Base-by-base conservation (phyloP, 352 stramenopile genomes). In the Thraustochytrium sp. region DNA sequence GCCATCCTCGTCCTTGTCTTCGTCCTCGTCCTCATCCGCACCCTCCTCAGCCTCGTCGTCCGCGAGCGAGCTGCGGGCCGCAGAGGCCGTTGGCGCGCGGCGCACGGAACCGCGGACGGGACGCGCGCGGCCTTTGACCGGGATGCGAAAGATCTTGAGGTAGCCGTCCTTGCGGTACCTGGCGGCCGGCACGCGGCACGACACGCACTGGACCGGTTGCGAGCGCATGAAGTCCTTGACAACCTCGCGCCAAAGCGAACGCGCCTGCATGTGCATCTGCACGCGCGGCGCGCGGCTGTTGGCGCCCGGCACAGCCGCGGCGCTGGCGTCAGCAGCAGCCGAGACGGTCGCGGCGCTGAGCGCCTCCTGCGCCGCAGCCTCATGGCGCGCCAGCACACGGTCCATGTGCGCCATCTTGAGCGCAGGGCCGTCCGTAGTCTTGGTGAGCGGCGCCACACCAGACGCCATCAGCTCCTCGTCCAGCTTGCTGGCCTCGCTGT, bases 121-220 rank as follows among this genome's bases (percentile, higher is more conserved):
- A 31, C 11, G 8, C 18, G 8, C 82, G 26, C 40, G 21, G 23
- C n/a, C 13, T 76, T 68, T 78, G 48, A 83, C 59, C 29, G 89
- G 88, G 86, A 94, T 96, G 38, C 97, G 90, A 88, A 99, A 99
- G 77, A 99, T 94, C 87, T 99, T 99, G 82, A 96, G 95, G 75
- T 90, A 94, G 21, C 94, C 92, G 89, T 99, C 97, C 87, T 99
- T 97, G 59, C 97, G 91, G n/a, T 99, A 86, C 53, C 91, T 93
- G 3, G 96, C 94, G 42, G 90, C 97, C 80, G 96, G 96, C 34
- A 96, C 96, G 46, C 92, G 92, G 85, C 97, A 99, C 89, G 99
- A 98, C 56, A 96, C 92, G 90, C 97, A 99, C 82, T 95, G 96
- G 82, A 93, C 90, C 62, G 93, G 95, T 84, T 96, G 94, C 23